Evolutionary conservation across 805 yeast genomes (phyloP).

Genomic region (Ogataea allantospora): DNA sequence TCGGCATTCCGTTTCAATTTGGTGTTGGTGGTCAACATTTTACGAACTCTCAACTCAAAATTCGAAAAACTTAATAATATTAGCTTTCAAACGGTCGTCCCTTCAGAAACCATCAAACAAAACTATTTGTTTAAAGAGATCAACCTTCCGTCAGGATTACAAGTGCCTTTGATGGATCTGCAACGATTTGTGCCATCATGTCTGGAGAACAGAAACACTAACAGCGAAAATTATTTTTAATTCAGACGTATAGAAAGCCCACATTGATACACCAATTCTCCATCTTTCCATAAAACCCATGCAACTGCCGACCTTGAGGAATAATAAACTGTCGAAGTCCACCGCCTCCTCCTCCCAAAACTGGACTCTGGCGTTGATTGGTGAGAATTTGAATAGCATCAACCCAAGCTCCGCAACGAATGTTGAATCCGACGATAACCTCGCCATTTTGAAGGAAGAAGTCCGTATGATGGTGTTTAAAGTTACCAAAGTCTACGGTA

Average conservation of each 20-base stretch:
- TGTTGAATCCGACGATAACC: constrained; percentile 51
- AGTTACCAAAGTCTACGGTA: constrained; percentile 47
- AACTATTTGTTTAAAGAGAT: constrained; percentile 21
- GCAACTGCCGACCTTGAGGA: constrained; percentile 59
- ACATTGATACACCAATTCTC: constrained; percentile 73
- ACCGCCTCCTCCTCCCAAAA: constrained; percentile 71
- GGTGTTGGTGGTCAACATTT: constrained; percentile 15
- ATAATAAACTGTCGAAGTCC: constrained; percentile 55
- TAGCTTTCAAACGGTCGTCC: constrained; percentile 19
- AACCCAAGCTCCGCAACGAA: constrained; percentile 84
- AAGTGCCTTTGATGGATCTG: constrained; percentile 24
- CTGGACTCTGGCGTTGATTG: constrained; percentile 50
- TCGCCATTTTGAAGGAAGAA: constrained; percentile 60
- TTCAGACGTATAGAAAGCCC: constrained; percentile 57
- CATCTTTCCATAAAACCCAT: constrained; percentile 71
- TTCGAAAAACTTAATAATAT: constrained; percentile 26
- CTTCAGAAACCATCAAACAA: constrained; percentile 15
- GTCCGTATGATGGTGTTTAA: constrained; percentile 52
- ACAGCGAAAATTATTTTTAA: constrained; percentile 6
- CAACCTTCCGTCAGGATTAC: constrained; percentile 27
- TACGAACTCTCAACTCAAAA: constrained; percentile 24
- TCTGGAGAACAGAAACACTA: constrained; percentile 1
- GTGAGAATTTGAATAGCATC: constrained; percentile 82
- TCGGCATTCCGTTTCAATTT: constrained; percentile 21
- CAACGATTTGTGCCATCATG: constrained; percentile 20